These are phyloP conservation scores for Ampelomyces quisqualis DNA, from an alignment of 2,329 filamentous ascomycete genomes.

Conservation along the genomic window DNA sequence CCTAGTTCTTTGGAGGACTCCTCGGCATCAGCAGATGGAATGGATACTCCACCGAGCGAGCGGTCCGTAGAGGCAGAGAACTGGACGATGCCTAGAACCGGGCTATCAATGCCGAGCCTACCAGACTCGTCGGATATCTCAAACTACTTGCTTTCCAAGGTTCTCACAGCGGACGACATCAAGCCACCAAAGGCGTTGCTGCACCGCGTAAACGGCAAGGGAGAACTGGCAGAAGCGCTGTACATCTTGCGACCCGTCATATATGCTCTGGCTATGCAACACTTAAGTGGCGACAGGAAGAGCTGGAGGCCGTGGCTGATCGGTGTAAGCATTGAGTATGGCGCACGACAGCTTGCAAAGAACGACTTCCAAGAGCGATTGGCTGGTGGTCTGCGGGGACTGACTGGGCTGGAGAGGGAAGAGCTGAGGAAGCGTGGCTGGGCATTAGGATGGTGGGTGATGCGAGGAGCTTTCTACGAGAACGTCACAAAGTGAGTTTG, in stretches of 20 bases:
- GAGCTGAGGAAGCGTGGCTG: slow-evolving; percentile 86
- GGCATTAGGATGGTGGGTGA: slow-evolving; percentile 91
- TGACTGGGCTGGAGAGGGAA: slow-evolving; percentile 84
- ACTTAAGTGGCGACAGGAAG: slow-evolving; percentile 68
- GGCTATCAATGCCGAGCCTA: slow-evolving; percentile 77
- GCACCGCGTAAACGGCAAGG: slow-evolving; percentile 71
- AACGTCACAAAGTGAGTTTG: slow-evolving; percentile 68
- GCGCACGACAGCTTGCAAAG: slow-evolving; percentile 80
- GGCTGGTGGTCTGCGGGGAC: slow-evolving; percentile 69
- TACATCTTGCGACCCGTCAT: slow-evolving; percentile 87
- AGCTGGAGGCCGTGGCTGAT: slow-evolving; percentile 92
- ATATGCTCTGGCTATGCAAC: slow-evolving; percentile 81
- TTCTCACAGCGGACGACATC: slow-evolving; percentile 93
- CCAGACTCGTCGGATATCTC: slow-evolving; percentile 81
- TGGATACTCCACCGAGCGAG: slow-evolving; percentile 49
- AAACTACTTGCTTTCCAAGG: slow-evolving; percentile 82
- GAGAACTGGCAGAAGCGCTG: slow-evolving; percentile 83
- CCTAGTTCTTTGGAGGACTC: slow-evolving; percentile 60
- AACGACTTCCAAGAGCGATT: slow-evolving; percentile 62
- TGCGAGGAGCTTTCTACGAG: slow-evolving; percentile 97
- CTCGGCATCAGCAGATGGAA: slow-evolving; percentile 48
- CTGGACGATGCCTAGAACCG: slow-evolving; percentile 95
- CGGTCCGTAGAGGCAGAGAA: slow-evolving; percentile 48
- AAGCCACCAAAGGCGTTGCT: slow-evolving; percentile 85
- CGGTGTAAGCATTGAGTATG: slow-evolving; percentile 81